A percentile compares a stretch with the other conserved stretches of the same genome.
phyloP scores from a whole-genome alignment of 1,284 basidiomycete species.

The Leccinum pallidistipes region DNA sequence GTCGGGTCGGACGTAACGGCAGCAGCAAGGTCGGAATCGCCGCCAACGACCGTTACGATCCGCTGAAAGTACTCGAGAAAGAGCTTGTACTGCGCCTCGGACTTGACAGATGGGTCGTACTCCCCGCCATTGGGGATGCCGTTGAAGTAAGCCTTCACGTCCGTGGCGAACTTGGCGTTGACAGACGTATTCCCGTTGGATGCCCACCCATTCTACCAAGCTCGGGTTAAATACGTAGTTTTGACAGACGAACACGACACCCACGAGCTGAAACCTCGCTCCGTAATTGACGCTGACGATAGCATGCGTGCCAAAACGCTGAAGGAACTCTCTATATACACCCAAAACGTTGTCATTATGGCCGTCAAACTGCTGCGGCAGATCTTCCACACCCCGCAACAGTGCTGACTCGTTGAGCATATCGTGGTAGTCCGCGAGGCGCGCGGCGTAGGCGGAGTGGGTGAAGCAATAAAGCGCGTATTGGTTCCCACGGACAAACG shows the following conservation, averaged over 20 bases:
- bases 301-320: neutral
- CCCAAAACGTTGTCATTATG: neutral
- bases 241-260: neutral
- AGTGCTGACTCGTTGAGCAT: neutral
- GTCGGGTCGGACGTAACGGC: neutral
- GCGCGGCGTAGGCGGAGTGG: neutral
- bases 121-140: neutral
- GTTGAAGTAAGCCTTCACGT: neutral
- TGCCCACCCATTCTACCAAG: neutral
- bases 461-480: neutral
- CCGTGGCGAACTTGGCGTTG: neutral
- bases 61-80: neutral
- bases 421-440: neutral
- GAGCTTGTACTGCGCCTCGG: neutral
- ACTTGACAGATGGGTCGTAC: neutral
- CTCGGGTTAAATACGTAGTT: neutral
- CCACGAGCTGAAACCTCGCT: neutral
- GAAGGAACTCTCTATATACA: neutral
- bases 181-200: neutral
- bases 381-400: neutral
- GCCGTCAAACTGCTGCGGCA: neutral
- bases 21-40: neutral
- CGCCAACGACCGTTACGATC: neutral
- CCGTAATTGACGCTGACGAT: neutral
- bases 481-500: neutral